Evolutionary conservation across 2,329 filamentous ascomycete species (phyloP), one percentile per base, ranked within the genome.

Genomic region (Helotiales sp.): DNA sequence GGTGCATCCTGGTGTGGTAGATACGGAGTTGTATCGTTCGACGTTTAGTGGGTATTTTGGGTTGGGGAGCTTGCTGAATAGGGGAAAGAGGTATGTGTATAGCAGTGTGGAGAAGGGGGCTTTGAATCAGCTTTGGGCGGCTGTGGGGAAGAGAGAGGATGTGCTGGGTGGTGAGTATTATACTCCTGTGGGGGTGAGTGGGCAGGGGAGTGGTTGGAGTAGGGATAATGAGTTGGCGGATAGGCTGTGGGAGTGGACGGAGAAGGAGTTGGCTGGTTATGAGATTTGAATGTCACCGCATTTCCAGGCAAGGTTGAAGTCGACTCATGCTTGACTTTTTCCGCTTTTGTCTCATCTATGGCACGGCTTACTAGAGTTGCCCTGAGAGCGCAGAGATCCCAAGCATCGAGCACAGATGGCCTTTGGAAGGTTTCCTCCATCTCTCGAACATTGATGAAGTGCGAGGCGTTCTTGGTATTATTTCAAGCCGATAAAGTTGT

Each of bases 121-220:
- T 10, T 60, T 61, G 43, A 66, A 64, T 52, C 64, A 66, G 30
- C 40, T 70, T 13, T 70, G 66, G 64, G 64, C 59, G 20, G 69
- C 64, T 5, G 40, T 57, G 6, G 60, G 57, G 20, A 63, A 63
- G 52, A 61, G 30, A 24, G 59, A 58, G 26, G 59, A 47, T 28
- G 70, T 80, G 24, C 72, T 72, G 67, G 78, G 70, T 49, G 80
- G 79, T 3, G 76, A 74, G 17, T 80, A 78, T 61, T 82, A 81
- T 70, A 75, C 73, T 52, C 80, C 79, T 1, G 69, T 82, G n/a
- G 79, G 78, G 0, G 66, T 78, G 3, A 67, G 74, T 61, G 75
- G 74, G 4, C 65, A 69, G 26, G 69, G 61, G 15, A 65, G 61
- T 34, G 57, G 34, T 45, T 52, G 34, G 43, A 57, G 50, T 10